Base-by-base conservation (phyloP, 139 green algal species). In the Coccomyxa sp. region DNA sequence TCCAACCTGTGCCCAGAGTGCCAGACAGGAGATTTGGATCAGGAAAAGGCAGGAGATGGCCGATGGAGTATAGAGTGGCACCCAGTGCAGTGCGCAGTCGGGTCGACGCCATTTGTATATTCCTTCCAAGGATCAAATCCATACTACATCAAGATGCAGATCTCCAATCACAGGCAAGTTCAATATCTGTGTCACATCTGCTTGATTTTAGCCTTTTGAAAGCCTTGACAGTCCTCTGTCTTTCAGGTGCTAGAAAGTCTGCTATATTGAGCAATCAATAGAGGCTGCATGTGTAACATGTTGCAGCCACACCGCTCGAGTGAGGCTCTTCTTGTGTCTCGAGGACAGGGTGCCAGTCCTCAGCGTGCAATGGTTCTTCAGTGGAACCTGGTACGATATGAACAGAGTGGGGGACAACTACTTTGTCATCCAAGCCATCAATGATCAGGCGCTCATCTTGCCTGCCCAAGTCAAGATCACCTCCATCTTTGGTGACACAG, bases 1-100 rank as follows among this genome's bases (percentile, higher is more conserved):
- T 67, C 78, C 25, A 74, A 86, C 51, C 68, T 81, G n/a, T 86
- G 83, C 67, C 83, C 83, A 45, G 83, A 86, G 75, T 87, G 83
- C 75, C 18, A 81, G 71, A 58, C 71, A 25, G 83, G 83, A 16
- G 60, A 78, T 15, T 45, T 87, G 25, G 83, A 87, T 32, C 71
- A 76, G 58, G 79, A 31, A n/a, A 28, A 57, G 31, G 27, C 76
- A 59, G 83, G 83, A 10, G 79, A 87, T 59, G 83, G 83, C 3
- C 79, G 83, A 0, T 87, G 79, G 79, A 67, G 7, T 13, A 84
- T 87, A 21, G 14, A 76, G 28, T 87, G 83, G 83, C 45, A 79
- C 71, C 79, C 79, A 21, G 83, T 87, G 79, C 83, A 84, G 59
- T 87, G 83, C 74, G 32, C 77, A 31, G 79, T 84, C 14, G 83